Conservation (phyloP, 345 rosid genomes). For the Anastatica hierochuntica region DNA sequence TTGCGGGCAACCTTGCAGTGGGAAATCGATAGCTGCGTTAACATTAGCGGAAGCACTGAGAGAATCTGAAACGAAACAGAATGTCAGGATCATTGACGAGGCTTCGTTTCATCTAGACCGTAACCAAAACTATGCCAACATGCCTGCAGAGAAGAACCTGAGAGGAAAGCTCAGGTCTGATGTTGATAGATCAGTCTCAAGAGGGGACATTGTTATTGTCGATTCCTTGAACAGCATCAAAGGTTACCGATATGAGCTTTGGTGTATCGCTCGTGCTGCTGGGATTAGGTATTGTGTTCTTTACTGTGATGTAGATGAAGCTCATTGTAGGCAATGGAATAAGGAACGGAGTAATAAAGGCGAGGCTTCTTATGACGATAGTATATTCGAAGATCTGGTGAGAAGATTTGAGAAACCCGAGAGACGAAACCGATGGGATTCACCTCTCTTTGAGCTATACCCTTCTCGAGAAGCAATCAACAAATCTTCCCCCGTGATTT, state of each 20-base stretch:
- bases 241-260: constrained; percentile 88
- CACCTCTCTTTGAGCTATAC: constrained; percentile 74
- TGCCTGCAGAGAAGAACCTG: constrained; percentile 84
- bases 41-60: constrained; percentile 56
- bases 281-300: constrained; percentile 79
- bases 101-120: constrained; percentile 78
- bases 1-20: constrained; percentile 95
- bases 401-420: constrained; percentile 92
- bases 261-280: constrained; percentile 94
- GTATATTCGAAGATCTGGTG: constrained; percentile 63
- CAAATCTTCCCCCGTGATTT: constrained; percentile 49
- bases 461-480: constrained; percentile 48
- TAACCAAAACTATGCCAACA: constrained; percentile 77
- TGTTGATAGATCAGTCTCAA: constrained; percentile 94
- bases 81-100: constrained; percentile 60
- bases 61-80: constrained; percentile 54
- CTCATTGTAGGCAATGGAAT: constrained; percentile 65
- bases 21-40: constrained; percentile 63
- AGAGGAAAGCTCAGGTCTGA: constrained; percentile 93
- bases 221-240: constrained; percentile 94
- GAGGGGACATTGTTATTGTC: constrained; percentile 64
- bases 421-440: constrained; percentile 91
- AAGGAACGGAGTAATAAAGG: constrained; percentile 56
- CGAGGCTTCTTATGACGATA: constrained; percentile 48
- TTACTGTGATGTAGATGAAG: constrained; percentile 62